phyloP scores from a whole-genome alignment of 352 stramenopile genomes.

The Pythium grandisporangium region DNA sequence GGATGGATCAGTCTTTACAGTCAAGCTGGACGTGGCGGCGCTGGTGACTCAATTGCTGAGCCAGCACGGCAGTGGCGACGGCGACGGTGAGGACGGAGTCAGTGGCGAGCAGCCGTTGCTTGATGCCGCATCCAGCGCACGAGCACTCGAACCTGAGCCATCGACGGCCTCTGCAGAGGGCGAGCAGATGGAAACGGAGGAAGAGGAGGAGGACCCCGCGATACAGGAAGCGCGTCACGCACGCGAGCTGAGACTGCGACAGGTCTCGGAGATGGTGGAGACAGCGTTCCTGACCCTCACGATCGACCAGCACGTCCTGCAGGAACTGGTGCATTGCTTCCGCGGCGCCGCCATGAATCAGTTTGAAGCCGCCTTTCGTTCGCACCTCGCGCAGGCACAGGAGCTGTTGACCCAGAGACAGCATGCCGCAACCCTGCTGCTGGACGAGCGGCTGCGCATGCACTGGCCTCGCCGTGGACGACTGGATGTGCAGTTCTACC shows the following conservation, averaged over 20 bases:
- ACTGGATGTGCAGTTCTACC: conserved; percentile 78
- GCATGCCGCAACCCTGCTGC: conserved; percentile 21
- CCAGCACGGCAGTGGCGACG: conserved; percentile 14
- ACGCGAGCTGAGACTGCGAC: background rate
- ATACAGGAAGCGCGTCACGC: conserved; percentile 3
- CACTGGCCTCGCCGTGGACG: conserved; percentile 84
- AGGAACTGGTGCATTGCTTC: conserved; percentile 13
- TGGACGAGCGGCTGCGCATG: conserved; percentile 82
- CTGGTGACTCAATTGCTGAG: conserved; percentile 25
- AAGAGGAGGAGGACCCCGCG: conserved; percentile 2
- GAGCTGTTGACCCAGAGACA: conserved; percentile 24
- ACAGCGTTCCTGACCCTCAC: conserved; percentile 24
- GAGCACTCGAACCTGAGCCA: too few species aligned
- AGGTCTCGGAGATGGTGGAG: conserved; percentile 1
- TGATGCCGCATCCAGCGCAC: too few species aligned
- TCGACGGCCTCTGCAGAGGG: too few species aligned
- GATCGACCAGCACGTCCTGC: conserved; percentile 10
- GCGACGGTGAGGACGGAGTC: background rate
- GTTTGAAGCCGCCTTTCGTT: conserved; percentile 22
- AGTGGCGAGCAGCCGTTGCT: too few species aligned
- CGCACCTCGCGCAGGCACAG: conserved; percentile 4
- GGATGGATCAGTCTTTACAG: conserved; percentile 13
- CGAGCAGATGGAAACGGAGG: too few species aligned
- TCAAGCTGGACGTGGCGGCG: conserved; percentile 8
- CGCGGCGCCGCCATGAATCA: conserved; percentile 31